A percentile compares a stretch with the other conserved stretches of the same genome.
phyloP scores from a whole-genome alignment of 2,329 filamentous ascomycete genomes.

The Gaeumannomyces tritici region DNA sequence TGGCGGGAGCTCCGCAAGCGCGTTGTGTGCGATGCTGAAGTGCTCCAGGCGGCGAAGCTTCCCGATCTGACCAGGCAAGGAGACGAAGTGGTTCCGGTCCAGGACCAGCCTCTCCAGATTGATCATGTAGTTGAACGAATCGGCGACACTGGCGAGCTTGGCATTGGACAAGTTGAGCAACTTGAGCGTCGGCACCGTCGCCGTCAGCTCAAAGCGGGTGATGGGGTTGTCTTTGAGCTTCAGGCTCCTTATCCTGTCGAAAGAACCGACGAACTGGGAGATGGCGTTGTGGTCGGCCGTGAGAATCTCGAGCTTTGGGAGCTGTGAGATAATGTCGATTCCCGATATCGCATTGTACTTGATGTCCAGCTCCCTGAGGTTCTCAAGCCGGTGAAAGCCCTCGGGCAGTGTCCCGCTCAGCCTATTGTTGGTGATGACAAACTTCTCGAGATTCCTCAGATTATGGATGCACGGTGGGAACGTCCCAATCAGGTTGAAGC shows the following conservation, averaged over 20 bases:
- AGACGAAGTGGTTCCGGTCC: conserved; percentile 93
- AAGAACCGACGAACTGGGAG: conserved; percentile 82
- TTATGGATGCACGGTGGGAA: conserved; percentile 72
- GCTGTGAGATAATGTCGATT: conserved; percentile 75
- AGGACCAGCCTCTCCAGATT: conserved; percentile 81
- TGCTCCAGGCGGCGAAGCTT: conserved; percentile 76
- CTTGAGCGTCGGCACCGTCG: conserved; percentile 70
- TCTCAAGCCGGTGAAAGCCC: conserved; percentile 63
- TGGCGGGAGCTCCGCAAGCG: conserved; percentile 69
- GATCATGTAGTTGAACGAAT: conserved; percentile 77
- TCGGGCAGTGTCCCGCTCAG: conserved; percentile 66
- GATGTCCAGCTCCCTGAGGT: conserved; percentile 82
- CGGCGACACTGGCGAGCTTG: conserved; percentile 83
- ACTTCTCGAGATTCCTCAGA: conserved; percentile 70
- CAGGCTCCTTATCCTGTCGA: conserved; percentile 71
- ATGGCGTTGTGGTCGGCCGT: conserved; percentile 89
- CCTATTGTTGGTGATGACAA: conserved; percentile 94
- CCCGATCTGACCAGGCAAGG: conserved; percentile 76
- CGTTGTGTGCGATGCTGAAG: conserved; percentile 90
- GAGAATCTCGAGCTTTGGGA: conserved; percentile 81
- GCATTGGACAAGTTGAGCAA: conserved; percentile 83
- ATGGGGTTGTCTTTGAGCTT: conserved; percentile 93
- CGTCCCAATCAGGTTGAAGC: conserved; percentile 81
- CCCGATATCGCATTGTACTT: conserved; percentile 85
- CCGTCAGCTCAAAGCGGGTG: conserved; percentile 79